Evolutionary conservation across 108 stramenopile species (phyloP), one percentile per base, ranked within the genome.

Genomic region (Pelagomonas calceolata): DNA sequence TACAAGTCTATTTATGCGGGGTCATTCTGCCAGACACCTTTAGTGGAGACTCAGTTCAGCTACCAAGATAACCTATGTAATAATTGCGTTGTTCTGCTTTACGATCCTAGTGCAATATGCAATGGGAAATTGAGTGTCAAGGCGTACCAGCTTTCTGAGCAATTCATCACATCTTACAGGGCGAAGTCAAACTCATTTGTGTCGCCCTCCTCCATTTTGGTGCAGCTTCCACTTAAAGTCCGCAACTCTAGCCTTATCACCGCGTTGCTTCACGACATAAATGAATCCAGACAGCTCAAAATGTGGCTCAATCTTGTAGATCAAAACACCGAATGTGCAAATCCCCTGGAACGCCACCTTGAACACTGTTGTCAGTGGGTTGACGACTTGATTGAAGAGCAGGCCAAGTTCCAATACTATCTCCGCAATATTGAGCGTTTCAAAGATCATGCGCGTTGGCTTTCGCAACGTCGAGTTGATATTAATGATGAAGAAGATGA

Each of bases 1-100:
- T 99, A 99, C 84, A 94, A 94, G 72, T 89, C 89, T 75, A 94
- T 92, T 85, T 93, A 92, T 75, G 81, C 96, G n/a, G 95, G 96
- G 26, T 83, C 94, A 16, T 92, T 91, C 80, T 95, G 94, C 68
- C 93, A 93, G 7, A 70, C 83, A 33, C 71, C 80, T 43, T 80
- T 96, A 31, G 76, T 98, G 68, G 92, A 92, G 73, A 94, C 91
- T 75, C 96, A 97, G 81, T 88, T 93, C 43, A 87, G 85, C 66
- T 95, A 95, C 73, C 93, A 95, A 82, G 91, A 90, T 21, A 92
- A 98, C 31, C 84, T 98, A 51, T 86, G 90, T 70, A 90, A 91
- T 78, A 94, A 93, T 71, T 89, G 92, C 63, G 90, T 99, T 32
- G 95, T 97, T 45, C 79, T 99, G 34, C 78, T 99, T 18, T 99